A percentile compares a stretch with the other conserved stretches of the same genome.
These are phyloP conservation scores for Aphanomyces cochlioides DNA, from an alignment of 352 stramenopile species.

Conservation along the genomic window DNA sequence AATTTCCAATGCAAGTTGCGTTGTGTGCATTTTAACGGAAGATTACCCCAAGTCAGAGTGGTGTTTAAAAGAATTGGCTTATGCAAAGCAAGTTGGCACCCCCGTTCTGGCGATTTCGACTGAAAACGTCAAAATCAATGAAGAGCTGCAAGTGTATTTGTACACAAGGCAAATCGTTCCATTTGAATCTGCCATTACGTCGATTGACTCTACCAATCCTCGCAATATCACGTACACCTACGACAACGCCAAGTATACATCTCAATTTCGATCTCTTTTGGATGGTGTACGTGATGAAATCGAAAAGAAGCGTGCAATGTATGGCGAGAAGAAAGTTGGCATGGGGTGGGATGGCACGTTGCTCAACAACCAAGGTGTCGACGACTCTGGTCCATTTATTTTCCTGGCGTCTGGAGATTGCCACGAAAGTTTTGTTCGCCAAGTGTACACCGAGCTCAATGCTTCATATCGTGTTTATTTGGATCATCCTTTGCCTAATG, in stretches of 20 bases:
- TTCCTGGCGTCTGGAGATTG: slow-evolving; percentile 79
- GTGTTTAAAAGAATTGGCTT: slow-evolving; percentile 79
- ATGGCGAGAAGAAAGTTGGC: not conserved
- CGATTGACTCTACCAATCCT: slow-evolving; percentile 30
- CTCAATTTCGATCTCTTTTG: slow-evolving; percentile 60
- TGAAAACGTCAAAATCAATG: slow-evolving; percentile 37
- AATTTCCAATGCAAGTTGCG: slow-evolving; percentile 69
- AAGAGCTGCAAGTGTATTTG: slow-evolving; percentile 81
- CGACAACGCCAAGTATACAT: slow-evolving; percentile 53
- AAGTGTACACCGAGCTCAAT: slow-evolving; percentile 58
- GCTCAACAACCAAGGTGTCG: slow-evolving; percentile 50
- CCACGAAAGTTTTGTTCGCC: slow-evolving; percentile 61
- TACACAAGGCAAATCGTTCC: slow-evolving; percentile 78
- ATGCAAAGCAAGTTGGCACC: slow-evolving; percentile 76
- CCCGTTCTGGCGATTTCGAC: slow-evolving; percentile 29
- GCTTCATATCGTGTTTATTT: slow-evolving; percentile 42
- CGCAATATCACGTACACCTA: slow-evolving; percentile 31
- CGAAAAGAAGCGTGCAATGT: slow-evolving; percentile 36
- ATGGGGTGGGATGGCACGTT: slow-evolving; percentile 43
- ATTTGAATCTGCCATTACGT: slow-evolving; percentile 62
- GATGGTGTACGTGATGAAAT: slow-evolving; percentile 74
- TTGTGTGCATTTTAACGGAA: slow-evolving; percentile 74
- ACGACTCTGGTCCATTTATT: slow-evolving; percentile 50
- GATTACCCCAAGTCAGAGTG: slow-evolving; percentile 76
- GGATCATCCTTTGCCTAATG: slow-evolving; percentile 31